Evolutionary conservation across 129 eudicot species (phyloP), one percentile per base, ranked within the genome.

Genomic region (Chrysanthemum seticuspe): DNA sequence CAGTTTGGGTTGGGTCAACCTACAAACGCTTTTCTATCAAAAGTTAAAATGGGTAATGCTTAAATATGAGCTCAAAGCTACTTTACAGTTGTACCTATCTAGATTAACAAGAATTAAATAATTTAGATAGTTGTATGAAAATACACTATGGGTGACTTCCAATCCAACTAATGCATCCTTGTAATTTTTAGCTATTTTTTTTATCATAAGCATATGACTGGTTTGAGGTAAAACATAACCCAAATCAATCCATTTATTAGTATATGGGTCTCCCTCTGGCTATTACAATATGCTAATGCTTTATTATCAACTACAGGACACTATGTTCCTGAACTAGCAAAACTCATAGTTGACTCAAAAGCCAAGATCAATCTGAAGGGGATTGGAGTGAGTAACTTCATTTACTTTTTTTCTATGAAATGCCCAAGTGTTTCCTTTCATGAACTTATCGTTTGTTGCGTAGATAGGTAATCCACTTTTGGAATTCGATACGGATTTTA

Each of bases 381-480:
- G 63, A 85, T 92, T 23, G 96, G 86, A 23, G 97, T 89, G 75
- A 87, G 98, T 83, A 74, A 31, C 64, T 49, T 67, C 59, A 69
- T 13, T 2, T 15, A 48, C 55, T 9, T 68, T 19, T 16, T 12
- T 23, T 48, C n/a, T 18, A n/a, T 14, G 34, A 25, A 23, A 50
- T 62, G 58, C 53, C 62, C 45, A 11, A n/a, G 62, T 57, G 18
- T 62, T 53, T n/a, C 19, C 49, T 12, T 51, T 73, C 7, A 49
- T 59, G 45, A 72, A 68, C 48, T 49, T 57, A 16, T 10, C 29
- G 14, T 62, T 53, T 78, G 44, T 70, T 71, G 50, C 75, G 74
- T 85, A 92, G 98, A 78, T 92, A 34, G 98, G 98, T 54, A 92
- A 92, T 84, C 98, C 98, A 53, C 84, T 92, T 11, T 78, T 92